Evolutionary conservation across 441 rosid species (phyloP), one percentile per base, ranked within the genome.

Genomic region (Arabidopsis lyrata): DNA sequence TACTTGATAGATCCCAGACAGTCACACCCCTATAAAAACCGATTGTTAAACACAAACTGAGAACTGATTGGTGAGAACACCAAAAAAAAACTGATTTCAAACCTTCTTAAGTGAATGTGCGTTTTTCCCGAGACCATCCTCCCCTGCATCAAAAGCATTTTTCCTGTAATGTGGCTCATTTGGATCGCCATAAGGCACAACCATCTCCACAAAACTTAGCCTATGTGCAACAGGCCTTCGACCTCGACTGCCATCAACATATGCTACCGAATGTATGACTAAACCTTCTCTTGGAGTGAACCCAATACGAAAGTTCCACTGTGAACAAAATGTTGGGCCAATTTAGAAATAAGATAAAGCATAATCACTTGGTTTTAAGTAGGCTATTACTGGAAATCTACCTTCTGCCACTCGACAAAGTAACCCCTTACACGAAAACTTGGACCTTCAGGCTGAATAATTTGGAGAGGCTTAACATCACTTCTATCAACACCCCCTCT

Each of bases 301-400:
- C 50, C 97, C 97, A 71, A 93, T 80, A 15, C 93, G 97, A 80
- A 93, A 93, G 80, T 85, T 93, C 98, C 98, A 93, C 97, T 93
- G 85, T 68, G 66, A 85, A 56, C 11, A 72, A 80, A 62, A 77
- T 58, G 56, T 44, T 58, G n/a, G 53, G 63, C 41, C 73, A 73
- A 11, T 55, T 73, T 62, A 54, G 66, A 62, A 47, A 41, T 20
- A 38, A 31, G 13, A 48, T 54, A 42, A 52, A 54, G 38, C 48
- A 53, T 8, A 8, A 67, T 16, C 34, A 61, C 1, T 12, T 66
- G 35, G 16, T 72, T 55, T 60, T 22, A 66, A 5, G 54, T 35
- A 53, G 39, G 39, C 57, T 18, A 36, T 52, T 12, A 14, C 12
- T 32, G 61, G 47, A 67, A 31, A 48, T 53, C 24, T 81, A 89